phyloP scores from a whole-genome alignment of 2,329 filamentous ascomycete species.

The Cladophialophora bantiana region DNA sequence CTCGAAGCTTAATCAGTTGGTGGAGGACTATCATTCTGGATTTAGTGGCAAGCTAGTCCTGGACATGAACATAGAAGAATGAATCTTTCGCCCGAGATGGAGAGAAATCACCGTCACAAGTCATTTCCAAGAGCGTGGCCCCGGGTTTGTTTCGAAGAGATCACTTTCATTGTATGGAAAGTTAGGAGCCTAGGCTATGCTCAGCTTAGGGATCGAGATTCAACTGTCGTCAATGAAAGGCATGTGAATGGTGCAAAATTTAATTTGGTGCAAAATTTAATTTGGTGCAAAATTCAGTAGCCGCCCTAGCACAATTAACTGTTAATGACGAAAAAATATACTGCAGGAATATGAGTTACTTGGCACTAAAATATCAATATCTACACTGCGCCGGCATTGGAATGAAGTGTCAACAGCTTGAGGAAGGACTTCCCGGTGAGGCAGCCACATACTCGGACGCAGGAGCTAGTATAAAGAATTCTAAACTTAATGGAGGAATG shows the following conservation, averaged over 20 bases:
- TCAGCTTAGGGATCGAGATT: not conserved
- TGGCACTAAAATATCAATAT: not conserved
- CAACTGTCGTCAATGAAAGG: not conserved
- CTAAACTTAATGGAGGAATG: not conserved
- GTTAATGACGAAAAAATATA: not conserved
- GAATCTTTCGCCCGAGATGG: not conserved
- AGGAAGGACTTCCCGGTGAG: not conserved
- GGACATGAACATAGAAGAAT: conserved; percentile 8
- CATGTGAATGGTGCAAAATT: too few relatives aligned
- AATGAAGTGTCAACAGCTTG: not conserved
- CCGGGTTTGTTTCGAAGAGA: not conserved
- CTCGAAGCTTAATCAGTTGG: conserved; percentile 35
- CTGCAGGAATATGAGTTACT: not conserved
- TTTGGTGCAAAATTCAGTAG: too few relatives aligned
- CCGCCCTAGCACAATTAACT: too few relatives aligned
- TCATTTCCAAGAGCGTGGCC: not conserved
- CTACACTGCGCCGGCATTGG: not conserved
- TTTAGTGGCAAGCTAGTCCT: conserved; percentile 34
- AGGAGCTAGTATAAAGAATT: not conserved
- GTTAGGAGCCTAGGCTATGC: not conserved
- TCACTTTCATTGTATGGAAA: too few relatives aligned
- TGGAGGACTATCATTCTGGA: conserved; percentile 33
- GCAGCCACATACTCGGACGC: not conserved
- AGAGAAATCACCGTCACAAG: not conserved
- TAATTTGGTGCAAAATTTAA: too few relatives aligned